Evolutionary conservation across 305 asterid genomes (phyloP), one percentile per base, ranked within the genome.

Genomic region (Caryopteris hybrid): DNA sequence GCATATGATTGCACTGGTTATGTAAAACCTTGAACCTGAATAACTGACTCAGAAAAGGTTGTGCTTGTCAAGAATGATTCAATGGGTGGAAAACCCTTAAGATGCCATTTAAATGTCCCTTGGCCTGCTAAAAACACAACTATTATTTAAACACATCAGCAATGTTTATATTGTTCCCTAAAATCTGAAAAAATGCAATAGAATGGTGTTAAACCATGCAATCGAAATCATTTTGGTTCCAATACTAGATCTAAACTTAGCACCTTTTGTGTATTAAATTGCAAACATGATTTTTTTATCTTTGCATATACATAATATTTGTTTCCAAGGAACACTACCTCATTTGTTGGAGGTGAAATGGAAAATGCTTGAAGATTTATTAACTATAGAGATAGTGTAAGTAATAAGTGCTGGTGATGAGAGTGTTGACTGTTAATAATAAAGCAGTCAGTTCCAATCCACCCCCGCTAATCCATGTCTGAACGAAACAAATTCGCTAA

Each of bases 1-100:
- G 74, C 20, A 16, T 64, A 63, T 58, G 33, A 46, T 59, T 51
- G 20, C 33, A 13, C 61, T 46, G n/a, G 36, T 70, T 60, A 25
- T 20, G 50, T 42, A 25, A 14, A 21, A 17, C 41, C 12, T 36
- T 36, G 7, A 36, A 36, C 29, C 47, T 56, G 41, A n/a, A 57
- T 69, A 58, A 20, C 64, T 62, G 29, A 62, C 38, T 53, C 47
- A 33, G 22, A 42, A 4, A 13, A 23, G 33, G 41, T 53, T 61
- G 38, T 70, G 39, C 53, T 38, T 54, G 47, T 29, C 29, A 6
- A 5, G 63, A 34, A 43, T 21, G 53, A 23, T 29, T 20, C 13
- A n/a, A 55, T 8, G 33, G 54, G 67, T 38, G 51, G 18, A 17
- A 20, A 61, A 54, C 33, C 47, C 45, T 18, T 51, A 33, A n/a